Base-by-base conservation (phyloP, 2,329 filamentous ascomycete genomes). In the Coniochaeta hoffmannii region DNA sequence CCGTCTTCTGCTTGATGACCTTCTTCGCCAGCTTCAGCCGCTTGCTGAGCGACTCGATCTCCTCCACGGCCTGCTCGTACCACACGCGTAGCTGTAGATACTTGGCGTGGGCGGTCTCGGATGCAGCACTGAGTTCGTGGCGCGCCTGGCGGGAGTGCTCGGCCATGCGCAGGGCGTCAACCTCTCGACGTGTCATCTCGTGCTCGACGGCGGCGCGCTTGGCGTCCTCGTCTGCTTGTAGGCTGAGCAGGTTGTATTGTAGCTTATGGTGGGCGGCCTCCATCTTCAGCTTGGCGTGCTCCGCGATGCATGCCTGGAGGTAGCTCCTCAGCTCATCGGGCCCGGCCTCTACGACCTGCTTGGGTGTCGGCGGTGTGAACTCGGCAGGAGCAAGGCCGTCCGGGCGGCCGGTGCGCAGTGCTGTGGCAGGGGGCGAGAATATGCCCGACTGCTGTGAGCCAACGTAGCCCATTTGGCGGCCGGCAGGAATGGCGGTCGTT, bases 121-220 rank as follows among this genome's bases (percentile, higher is more conserved):
- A 74, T 19, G 73, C 76, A 7, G 72, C 71, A 61, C 73, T 78
- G 56, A 80, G 71, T 57, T 84, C 79, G 22, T 75, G 76, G 49
- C 77, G 76, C 4, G 79, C 79, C 58, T 86, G 83, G 53, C 81
- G 81, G 53, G 83, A 81, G 66, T 88, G 82, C 65, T 94, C 88
- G 14, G 85, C 85, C 59, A 81, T 79, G 58, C 91, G 87, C 28
- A 97, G 75, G 12, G 92, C 89, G 59, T 96, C 89, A 19, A 96
- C 87, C 70, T 97, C 91, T 22, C 88, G 82, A 59, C 90, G 83
- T n/a, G 87, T 88, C 82, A 97, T 92, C 61, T 94, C 89, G 64
- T 96, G 88, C 70, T 97, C 93, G 5, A 97, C 92, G 34, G 86
- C 88, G 62, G 93, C 90, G 26, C 91, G 85, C 70, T 95, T 92